Evolutionary conservation across 371 early-diverging fungal species (phyloP).

Genomic region (Rhizopus sp.): DNA sequence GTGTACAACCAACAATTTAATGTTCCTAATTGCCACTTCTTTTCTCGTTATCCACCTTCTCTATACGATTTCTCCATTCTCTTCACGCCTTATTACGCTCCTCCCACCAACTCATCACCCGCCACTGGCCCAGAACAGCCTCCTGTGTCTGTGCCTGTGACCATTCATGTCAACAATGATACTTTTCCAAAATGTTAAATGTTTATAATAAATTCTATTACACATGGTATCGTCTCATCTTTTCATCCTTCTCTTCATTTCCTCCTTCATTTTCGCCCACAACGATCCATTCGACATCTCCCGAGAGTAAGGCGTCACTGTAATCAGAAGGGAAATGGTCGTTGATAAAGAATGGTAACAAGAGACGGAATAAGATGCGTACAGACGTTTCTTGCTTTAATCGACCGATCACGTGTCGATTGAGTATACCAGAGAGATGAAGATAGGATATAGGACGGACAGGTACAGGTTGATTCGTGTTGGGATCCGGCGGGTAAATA

Average conservation of each 20-base stretch:
- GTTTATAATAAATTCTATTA: no score
- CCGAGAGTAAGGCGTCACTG: constrained; percentile 44
- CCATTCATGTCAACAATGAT: constrained; percentile 17
- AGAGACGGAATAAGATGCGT: constrained; percentile 50
- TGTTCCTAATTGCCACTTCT: constrained; percentile 29
- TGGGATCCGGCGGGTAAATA: constrained; percentile 17
- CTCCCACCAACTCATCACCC: not conserved
- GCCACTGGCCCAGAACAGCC: constrained; percentile 13
- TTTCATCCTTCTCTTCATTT: constrained; percentile 5
- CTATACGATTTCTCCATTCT: constrained; percentile 24
- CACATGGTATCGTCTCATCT: not conserved
- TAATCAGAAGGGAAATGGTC: constrained; percentile 63
- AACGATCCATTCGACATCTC: constrained; percentile 44
- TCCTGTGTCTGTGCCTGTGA: constrained; percentile 16
- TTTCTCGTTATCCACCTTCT: constrained; percentile 26
- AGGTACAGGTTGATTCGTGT: constrained; percentile 37
- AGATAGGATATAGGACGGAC: constrained; percentile 56
- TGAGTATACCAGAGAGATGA: constrained; percentile 57
- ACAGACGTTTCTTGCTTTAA: constrained; percentile 46
- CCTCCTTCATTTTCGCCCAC: constrained; percentile 37
- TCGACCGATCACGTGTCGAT: constrained; percentile 45
- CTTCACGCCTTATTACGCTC: constrained; percentile 18
- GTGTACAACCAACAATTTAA: constrained; percentile 12
- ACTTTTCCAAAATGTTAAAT: constrained; percentile 24
- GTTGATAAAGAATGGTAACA: constrained; percentile 58